Base-by-base conservation (phyloP, 2,329 filamentous ascomycete species). In the Talaromyces islandicus region DNA sequence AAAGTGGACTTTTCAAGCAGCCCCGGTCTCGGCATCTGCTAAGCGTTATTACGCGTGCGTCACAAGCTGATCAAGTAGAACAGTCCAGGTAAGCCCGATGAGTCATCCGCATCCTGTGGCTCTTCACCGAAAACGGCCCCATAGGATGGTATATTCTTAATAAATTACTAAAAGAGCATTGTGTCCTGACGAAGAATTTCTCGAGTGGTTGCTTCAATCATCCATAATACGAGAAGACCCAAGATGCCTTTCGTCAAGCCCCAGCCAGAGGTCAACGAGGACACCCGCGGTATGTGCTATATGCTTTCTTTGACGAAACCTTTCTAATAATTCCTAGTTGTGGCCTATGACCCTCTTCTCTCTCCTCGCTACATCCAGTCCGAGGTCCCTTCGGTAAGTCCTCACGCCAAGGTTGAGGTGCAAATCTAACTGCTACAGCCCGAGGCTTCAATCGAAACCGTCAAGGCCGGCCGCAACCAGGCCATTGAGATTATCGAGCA, bases 301-400 rank as follows among this genome's bases (percentile, higher is more conserved):
- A 35, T n/a, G n/a, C 24, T 29, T 29, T 17, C 4, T 2, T 14
- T 29, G 12, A 17, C 7, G 7, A 25, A n/a, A 27, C 9, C 6
- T 21, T 12, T 25, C 25, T 50, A 25, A 50, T 17, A 3, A n/a
- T 21, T 48, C 24, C 43, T 25, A 97, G 93, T 97, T 77, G 81
- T 95, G 73, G 92, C 92, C 67, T 93, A 97, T 83, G 92, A 97
- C 77, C 91, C 93, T 71, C 81, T 97, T 72, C 94, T 96, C 74
- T 88, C 91, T 54, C 93, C 93, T 50, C 88, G 90, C 67, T 85
- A 96, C 67, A 88, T 97, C 70, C 86, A 91, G 73, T 86, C 88
- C 63, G 92, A 97, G 78, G 88, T 97, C 68, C 91, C 92, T 63
- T 80, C 82, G 62, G 77, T 79, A 71, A 73, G 77, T 75, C 72